Conservation (phyloP, 257 asterid genomes). For the Solanum neorickii region DNA sequence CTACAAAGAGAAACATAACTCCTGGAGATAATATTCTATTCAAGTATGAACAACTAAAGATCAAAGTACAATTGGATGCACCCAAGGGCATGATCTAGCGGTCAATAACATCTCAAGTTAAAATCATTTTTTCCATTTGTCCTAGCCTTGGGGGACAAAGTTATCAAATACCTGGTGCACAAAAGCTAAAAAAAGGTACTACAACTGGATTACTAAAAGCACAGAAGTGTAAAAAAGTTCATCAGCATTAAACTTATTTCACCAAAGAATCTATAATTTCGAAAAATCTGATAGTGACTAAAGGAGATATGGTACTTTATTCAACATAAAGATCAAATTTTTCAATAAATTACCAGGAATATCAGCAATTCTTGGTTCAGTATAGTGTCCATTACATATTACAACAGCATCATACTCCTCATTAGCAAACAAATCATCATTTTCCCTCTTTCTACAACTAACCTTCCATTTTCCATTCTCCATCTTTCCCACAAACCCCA, state of each 20-base stretch:
- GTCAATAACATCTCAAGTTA: neutral
- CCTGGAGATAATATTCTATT: neutral
- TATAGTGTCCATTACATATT: slow-evolving; percentile 73
- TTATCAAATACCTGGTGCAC: too few relatives aligned
- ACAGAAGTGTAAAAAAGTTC: neutral
- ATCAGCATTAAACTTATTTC: neutral
- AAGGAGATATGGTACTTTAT: neutral
- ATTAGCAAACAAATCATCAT: slow-evolving; percentile 11
- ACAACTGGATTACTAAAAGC: neutral
- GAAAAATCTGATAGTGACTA: neutral
- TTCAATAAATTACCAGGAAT: slow-evolving; percentile 45
- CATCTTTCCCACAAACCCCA: slow-evolving; percentile 32
- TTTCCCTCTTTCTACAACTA: slow-evolving; percentile 24
- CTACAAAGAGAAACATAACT: neutral
- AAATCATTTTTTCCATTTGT: neutral
- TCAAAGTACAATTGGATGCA: neutral
- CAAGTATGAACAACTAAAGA: neutral
- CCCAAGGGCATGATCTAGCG: neutral
- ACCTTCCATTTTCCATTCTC: slow-evolving; percentile 62
- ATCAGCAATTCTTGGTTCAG: slow-evolving; percentile 77
- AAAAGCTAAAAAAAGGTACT: neutral
- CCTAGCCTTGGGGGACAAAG: neutral
- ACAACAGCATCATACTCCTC: slow-evolving; percentile 89
- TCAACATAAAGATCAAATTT: neutral
- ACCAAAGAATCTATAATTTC: neutral